Conservation (phyloP, 148 eudicot species). For the Diospyros lotus region DNA sequence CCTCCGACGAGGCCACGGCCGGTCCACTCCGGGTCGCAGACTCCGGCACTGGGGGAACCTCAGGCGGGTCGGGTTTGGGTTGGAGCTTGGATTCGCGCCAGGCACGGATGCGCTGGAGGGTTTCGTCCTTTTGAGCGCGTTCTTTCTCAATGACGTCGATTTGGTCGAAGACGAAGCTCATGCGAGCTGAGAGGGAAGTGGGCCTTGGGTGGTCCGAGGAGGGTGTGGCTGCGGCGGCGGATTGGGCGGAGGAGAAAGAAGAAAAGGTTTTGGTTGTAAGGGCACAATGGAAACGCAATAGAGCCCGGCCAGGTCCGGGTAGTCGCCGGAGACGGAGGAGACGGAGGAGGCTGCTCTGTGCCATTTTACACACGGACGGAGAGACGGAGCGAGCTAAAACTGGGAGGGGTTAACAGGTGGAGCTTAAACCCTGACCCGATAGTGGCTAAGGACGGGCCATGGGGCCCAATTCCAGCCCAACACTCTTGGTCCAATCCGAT, state of each 20-base stretch:
- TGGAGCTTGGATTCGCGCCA: constrained; percentile 77
- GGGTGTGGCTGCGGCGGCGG: constrained; percentile 3
- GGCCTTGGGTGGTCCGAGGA: constrained; percentile 33
- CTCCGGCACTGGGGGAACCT: constrained; percentile 2
- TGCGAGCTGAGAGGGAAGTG: constrained; percentile 67
- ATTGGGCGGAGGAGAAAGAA: constrained; percentile 16
- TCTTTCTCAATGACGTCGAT: constrained; percentile 77
- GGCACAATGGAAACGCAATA: constrained; percentile 14
- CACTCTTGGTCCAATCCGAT: too few relatives aligned
- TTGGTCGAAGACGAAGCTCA: constrained; percentile 93
- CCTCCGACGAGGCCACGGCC: neutral
- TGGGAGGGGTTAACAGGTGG: too few relatives aligned
- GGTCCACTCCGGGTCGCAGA: neutral
- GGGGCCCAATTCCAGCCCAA: too few relatives aligned
- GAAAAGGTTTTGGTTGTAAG: constrained; percentile 18
- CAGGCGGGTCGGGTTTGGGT: neutral
- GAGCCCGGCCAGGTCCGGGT: constrained; percentile 11
- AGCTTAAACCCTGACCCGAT: constrained; percentile 5
- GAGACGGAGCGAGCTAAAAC: neutral
- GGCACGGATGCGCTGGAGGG: constrained; percentile 74
- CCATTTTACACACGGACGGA: constrained; percentile 15
- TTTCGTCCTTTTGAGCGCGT: constrained; percentile 65
- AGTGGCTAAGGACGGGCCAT: neutral
- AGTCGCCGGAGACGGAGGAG: constrained; percentile 20
- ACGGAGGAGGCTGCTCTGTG: constrained; percentile 13